Base-by-base conservation (phyloP, 441 rosid genomes). In the Syzygium syzygioides region DNA sequence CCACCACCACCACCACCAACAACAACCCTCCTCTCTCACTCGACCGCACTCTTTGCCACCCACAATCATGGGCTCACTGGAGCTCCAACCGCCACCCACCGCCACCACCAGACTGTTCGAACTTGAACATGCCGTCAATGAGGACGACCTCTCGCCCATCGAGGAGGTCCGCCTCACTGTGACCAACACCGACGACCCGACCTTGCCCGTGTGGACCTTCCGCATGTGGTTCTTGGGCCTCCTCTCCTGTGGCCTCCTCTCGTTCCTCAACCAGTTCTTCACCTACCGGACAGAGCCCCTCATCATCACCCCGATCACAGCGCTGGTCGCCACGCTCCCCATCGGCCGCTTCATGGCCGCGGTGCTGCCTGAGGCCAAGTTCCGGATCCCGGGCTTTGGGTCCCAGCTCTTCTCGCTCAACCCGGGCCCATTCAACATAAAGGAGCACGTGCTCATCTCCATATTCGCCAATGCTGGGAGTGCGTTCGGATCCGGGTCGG, bases 401-500 rank as follows among this genome's bases (percentile, higher is more conserved):
- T 91, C 95, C 4, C 91, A 79, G 64, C 37, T n/a, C 83, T 94
- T 95, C 86, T 94, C 98, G 41, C 86, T 96, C 57, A 97, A 97
- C 92, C 96, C 97, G 4, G 98, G 97, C 6, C 95, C 97, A 37
- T 97, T 96, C 90, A 96, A 97, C 91, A 93, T 96, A 94, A 96
- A 97, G 86, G 98, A 97, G 87, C 98, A 96, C 85, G 98, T 97
- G 10, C 93, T 97, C n/a, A 96, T 95, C 12, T 91, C 97, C 0
- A 94, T 97, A 25, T 97, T 97, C 80, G 98, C 98, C 1, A 97
- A 96, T 83, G 98, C 98, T 17, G 98, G 99, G n/a, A 93, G 93
- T 19, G 99, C 98, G 5, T 97, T 97, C 89, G 98, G 98, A 23
- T 86, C 62, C 83, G 98, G 98, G 41, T 91, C 96, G 52, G 93